phyloP scores from a whole-genome alignment of 345 rosid species.

The Citrus trifoliata region DNA sequence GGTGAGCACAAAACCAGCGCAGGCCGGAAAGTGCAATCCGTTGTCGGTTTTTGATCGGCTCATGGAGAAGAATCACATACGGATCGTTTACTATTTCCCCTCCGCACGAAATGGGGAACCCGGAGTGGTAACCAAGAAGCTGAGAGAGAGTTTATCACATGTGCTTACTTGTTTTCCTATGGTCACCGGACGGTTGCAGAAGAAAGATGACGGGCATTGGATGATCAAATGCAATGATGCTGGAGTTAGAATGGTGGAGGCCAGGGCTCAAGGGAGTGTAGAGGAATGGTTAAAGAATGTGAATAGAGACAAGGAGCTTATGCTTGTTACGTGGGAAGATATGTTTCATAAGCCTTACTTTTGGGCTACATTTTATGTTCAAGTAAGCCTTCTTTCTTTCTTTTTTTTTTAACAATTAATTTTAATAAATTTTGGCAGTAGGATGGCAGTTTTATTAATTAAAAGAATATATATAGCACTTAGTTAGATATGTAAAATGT shows the following conservation, averaged over 20 bases:
- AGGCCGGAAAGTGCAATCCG: conserved; percentile 29
- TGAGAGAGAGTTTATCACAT: conserved; percentile 51
- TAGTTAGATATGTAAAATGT: no score
- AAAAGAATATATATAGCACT: no score
- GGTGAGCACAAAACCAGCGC: conserved; percentile 61
- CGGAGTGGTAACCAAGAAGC: conserved; percentile 41
- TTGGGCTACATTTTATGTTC: conserved; percentile 77
- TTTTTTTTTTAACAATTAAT: no score
- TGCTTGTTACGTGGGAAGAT: conserved; percentile 74
- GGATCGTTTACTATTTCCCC: conserved; percentile 50
- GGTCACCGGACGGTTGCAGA: conserved; percentile 50
- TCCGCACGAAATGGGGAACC: conserved; percentile 14
- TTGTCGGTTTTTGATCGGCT: conserved; percentile 60
- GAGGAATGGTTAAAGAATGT: conserved; percentile 56
- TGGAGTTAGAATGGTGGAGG: conserved; percentile 65
- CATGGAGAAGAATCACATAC: conserved; percentile 58
- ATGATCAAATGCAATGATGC: conserved; percentile 72
- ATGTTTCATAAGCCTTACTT: conserved; percentile 50
- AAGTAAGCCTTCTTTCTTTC: conserved; percentile 31
- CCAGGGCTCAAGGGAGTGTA: conserved; percentile 48
- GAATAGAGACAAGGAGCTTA: conserved; percentile 53
- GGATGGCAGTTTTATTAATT: no score
- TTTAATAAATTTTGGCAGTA: no score
- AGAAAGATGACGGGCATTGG: conserved; percentile 40
- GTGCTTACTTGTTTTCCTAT: conserved; percentile 45